Evolutionary conservation across 257 asterid species (phyloP).

Genomic region (Verbena officinalis): DNA sequence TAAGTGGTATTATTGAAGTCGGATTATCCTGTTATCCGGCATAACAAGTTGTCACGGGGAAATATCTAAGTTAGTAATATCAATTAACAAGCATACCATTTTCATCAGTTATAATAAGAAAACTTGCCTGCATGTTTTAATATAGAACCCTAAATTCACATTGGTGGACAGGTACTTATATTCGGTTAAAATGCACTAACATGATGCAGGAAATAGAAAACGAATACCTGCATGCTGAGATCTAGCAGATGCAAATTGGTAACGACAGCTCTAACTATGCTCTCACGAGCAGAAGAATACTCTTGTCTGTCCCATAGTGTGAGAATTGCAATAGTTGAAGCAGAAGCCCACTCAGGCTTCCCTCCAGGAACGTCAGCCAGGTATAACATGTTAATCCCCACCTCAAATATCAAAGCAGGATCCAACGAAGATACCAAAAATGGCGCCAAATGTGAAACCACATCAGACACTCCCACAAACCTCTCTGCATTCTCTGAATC

Average conservation of each 20-base stretch:
- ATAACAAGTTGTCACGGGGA: slow-evolving; percentile 1
- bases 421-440: slow-evolving; percentile 83
- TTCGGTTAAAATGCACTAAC: slow-evolving; percentile 14
- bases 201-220: slow-evolving; percentile 14
- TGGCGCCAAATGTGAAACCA: slow-evolving; percentile 87
- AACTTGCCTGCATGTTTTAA: neutral
- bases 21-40: slow-evolving; percentile 1
- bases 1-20: neutral
- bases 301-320: slow-evolving; percentile 97
- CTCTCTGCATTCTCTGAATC: slow-evolving; percentile 64
- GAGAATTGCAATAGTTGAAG: slow-evolving; percentile 79
- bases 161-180: slow-evolving; percentile 8
- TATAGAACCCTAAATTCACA: slow-evolving; percentile 6
- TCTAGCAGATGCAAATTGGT: slow-evolving; percentile 88
- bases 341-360: slow-evolving; percentile 93
- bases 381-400: slow-evolving; percentile 87
- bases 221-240: slow-evolving; percentile 86
- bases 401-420: slow-evolving; percentile 87
- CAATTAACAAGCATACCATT: slow-evolving; percentile 11
- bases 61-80: neutral
- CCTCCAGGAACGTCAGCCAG: slow-evolving; percentile 97
- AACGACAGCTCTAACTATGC: slow-evolving; percentile 90
- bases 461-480: slow-evolving; percentile 82
- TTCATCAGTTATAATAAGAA: slow-evolving; percentile 19
- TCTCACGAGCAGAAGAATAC: slow-evolving; percentile 88